phyloP scores from a whole-genome alignment of 2,329 filamentous ascomycete genomes.

The Fusarium newnesense region DNA sequence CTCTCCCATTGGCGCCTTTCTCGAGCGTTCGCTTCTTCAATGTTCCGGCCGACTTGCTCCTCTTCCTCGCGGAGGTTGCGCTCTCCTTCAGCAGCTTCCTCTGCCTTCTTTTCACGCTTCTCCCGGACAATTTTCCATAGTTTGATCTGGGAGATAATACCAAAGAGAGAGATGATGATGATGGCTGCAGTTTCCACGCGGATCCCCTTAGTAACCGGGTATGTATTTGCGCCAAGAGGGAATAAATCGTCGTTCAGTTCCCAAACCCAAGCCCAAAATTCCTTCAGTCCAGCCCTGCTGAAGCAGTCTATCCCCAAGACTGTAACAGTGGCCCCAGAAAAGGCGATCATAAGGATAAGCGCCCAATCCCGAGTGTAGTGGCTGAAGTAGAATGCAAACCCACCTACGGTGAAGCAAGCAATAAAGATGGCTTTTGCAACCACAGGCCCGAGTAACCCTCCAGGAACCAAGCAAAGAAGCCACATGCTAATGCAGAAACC shows the following conservation, averaged over 20 bases:
- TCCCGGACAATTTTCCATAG: constrained; percentile 85
- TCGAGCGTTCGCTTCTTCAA: constrained; percentile 69
- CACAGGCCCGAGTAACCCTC: constrained; percentile 74
- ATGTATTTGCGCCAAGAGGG: constrained; percentile 78
- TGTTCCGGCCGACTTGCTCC: constrained; percentile 72
- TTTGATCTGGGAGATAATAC: constrained; percentile 85
- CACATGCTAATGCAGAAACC: constrained; percentile 92
- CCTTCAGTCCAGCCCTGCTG: constrained; percentile 87
- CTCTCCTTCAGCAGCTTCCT: constrained; percentile 60
- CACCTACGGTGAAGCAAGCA: constrained; percentile 72
- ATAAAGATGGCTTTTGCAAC: constrained; percentile 80
- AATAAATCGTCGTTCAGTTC: constrained; percentile 82
- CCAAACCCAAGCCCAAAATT: constrained; percentile 97
- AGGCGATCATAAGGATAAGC: constrained; percentile 80
- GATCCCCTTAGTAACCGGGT: constrained; percentile 87
- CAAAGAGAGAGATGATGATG: constrained; percentile 77
- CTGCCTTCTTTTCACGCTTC: constrained; percentile 64
- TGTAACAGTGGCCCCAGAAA: constrained; percentile 81
- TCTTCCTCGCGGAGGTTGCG: constrained; percentile 71
- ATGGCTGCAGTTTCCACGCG: constrained; percentile 84
- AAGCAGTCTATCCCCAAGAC: constrained; percentile 93
- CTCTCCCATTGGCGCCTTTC: constrained; percentile 81
- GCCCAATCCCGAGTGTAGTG: constrained; percentile 81
- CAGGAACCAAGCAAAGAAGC: constrained; percentile 81
- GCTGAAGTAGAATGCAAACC: constrained; percentile 81